phyloP scores from a whole-genome alignment of 2,329 filamentous ascomycete genomes.

The Graphiopsis chlorocephala region DNA sequence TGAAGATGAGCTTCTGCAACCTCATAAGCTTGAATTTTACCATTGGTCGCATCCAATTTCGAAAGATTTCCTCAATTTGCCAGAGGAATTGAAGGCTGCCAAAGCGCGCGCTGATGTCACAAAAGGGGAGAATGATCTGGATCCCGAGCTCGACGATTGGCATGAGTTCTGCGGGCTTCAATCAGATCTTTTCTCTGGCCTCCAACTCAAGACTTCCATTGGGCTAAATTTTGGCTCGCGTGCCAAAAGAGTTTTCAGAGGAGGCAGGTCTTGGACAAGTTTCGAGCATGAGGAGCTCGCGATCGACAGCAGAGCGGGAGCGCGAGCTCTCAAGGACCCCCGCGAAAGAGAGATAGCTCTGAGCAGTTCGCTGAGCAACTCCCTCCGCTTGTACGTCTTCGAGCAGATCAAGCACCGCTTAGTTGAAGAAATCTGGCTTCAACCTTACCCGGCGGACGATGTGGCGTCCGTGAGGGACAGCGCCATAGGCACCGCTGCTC shows the following conservation, averaged over 20 bases:
- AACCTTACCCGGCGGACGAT: background rate
- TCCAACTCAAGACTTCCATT: slow-evolving; percentile 9
- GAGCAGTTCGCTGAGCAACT: slow-evolving; percentile 19
- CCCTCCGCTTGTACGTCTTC: slow-evolving; percentile 21
- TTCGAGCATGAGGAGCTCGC: slow-evolving; percentile 25
- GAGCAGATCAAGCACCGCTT: slow-evolving; percentile 22
- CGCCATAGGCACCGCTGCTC: background rate
- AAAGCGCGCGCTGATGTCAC: slow-evolving; percentile 16
- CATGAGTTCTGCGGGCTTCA: slow-evolving; percentile 18
- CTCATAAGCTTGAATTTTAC: slow-evolving; percentile 18
- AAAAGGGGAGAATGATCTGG: slow-evolving; percentile 8
- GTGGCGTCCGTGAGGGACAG: background rate
- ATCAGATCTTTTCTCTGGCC: background rate
- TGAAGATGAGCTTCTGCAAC: background rate
- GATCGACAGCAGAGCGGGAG: slow-evolving; percentile 17
- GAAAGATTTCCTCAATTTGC: slow-evolving; percentile 13
- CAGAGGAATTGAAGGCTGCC: slow-evolving; percentile 9
- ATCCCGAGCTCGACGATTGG: slow-evolving; percentile 25
- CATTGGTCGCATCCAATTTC: slow-evolving; percentile 15
- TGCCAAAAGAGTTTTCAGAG: slow-evolving; percentile 24
- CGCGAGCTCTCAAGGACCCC: slow-evolving; percentile 14
- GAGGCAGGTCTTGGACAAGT: slow-evolving; percentile 18
- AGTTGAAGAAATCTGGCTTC: slow-evolving; percentile 23
- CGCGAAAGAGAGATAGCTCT: slow-evolving; percentile 10
- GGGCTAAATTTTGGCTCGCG: slow-evolving; percentile 22